Evolutionary conservation across 768 basidiomycete species (phyloP).

Genomic region (Lentinula edodes): DNA sequence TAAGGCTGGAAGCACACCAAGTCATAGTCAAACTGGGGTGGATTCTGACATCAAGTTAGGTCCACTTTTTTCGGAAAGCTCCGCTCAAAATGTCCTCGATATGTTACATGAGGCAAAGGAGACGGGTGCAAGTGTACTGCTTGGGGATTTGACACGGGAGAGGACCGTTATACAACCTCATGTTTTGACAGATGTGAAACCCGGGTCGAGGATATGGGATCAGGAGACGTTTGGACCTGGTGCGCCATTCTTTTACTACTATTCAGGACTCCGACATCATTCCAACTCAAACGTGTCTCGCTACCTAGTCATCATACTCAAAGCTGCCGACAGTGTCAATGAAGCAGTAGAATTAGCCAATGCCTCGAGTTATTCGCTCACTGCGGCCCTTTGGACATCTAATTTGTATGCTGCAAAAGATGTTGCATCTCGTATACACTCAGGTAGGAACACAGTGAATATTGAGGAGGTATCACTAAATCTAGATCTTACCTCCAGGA

Average conservation of each 20-base stretch:
- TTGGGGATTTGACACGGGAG: conserved; percentile 35
- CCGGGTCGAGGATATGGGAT: conserved; percentile 49
- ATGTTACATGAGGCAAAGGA: conserved; percentile 39
- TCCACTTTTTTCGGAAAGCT: conserved; percentile 37
- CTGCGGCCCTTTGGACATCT: conserved; percentile 46
- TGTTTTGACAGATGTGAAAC: conserved; percentile 39
- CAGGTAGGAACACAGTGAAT: conserved; percentile 25
- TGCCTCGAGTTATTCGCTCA: conserved; percentile 44
- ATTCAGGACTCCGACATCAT: neutral
- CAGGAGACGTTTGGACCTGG: conserved; percentile 61
- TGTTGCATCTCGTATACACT: conserved; percentile 41
- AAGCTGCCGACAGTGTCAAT: conserved; percentile 39
- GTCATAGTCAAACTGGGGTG: neutral
- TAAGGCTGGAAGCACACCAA: conserved; percentile 29
- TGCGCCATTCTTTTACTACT: conserved; percentile 11
- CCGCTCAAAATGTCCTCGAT: conserved; percentile 38
- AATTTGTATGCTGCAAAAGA: conserved; percentile 37
- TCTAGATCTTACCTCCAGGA: conserved; percentile 24
- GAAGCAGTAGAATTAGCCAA: conserved; percentile 57
- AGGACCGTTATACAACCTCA: conserved; percentile 48
- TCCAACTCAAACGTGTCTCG: neutral
- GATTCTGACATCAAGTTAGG: conserved; percentile 26
- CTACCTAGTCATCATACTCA: conserved; percentile 37
- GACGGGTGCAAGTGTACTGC: conserved; percentile 38
- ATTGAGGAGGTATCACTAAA: neutral